Base-by-base conservation (phyloP, 345 rosid genomes). In the Sonneratia caseolaris region DNA sequence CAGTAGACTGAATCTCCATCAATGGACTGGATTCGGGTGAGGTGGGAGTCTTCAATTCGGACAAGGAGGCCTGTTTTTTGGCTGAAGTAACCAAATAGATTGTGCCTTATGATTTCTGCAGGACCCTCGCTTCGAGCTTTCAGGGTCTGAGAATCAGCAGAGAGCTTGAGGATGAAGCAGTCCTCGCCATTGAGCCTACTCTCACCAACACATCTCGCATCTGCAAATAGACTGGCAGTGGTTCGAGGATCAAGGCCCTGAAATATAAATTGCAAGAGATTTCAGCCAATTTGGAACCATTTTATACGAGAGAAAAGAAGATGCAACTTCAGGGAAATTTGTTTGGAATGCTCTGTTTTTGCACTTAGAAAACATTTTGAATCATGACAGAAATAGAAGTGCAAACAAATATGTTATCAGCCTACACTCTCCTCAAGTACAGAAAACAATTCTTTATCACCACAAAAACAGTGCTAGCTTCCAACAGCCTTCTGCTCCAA, bases 41-140 rank as follows among this genome's bases (percentile, higher is more conserved):
- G 80, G 71, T 84, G 87, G 16, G 87, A 84, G 43, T 84, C 87
- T 79, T 84, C 85, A 62, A 84, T 81, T 19, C 74, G 81, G 74
- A 84, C 76, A 2, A 84, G 85, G 38, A 84, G 87, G 5, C 83
- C 83, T 0, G 81, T 77, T 57, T 77, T 80, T 67, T 80, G 83
- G 74, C 81, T 80, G 71, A 80, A 80, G 73, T 80, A 77, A 56
- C 83, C 83, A 42, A 77, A 77, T 53, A 80, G 38, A 48, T 74
- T 71, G 37, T 80, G 83, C 70, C 83, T 74, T 65, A 79, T 73
- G 36, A 79, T 70, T 73, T 79, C 82, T 2, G 71, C 79, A 18
- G 82, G 79, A 5, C 74, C 80, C 65, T 80, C 76, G 19, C 83
- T 80, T 37, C 83, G 72, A 1, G 76, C 78, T 73, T 80, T 77